These are phyloP conservation scores for Pisolithus orientalis DNA, from an alignment of 768 basidiomycete species.

Conservation along the genomic window DNA sequence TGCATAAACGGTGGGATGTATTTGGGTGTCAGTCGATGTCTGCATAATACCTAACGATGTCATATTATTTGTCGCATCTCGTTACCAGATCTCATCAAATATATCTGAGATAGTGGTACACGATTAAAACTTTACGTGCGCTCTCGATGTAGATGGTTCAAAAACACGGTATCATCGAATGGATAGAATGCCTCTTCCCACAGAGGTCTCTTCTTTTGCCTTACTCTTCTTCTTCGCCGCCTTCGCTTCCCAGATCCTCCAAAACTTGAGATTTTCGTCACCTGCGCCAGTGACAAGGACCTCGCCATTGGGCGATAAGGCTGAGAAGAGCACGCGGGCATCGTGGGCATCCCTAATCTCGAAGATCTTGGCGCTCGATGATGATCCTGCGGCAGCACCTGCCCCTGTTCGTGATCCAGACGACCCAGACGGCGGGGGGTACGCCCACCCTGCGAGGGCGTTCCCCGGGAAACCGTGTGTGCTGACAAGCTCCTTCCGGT, in stretches of 20 bases:
- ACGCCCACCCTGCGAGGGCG: constrained; percentile 73
- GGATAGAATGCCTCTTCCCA: constrained; percentile 28
- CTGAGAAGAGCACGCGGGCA: constrained; percentile 80
- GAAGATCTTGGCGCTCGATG: constrained; percentile 18
- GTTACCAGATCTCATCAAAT: no score
- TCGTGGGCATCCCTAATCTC: constrained; percentile 91
- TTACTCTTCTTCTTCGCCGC: constrained; percentile 30
- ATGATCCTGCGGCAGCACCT: constrained; percentile 18
- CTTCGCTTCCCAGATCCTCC: constrained; percentile 75
- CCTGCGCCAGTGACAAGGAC: constrained; percentile 88
- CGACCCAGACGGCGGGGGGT: constrained; percentile 43
- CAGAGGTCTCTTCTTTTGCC: constrained; percentile 27
- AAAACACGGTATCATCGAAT: constrained; percentile 24
- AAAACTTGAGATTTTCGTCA: constrained; percentile 97
- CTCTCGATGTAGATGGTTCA: not conserved
- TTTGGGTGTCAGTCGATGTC: not conserved
- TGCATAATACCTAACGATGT: not conserved
- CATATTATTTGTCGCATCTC: not conserved
- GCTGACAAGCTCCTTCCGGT: constrained; percentile 83
- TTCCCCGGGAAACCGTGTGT: constrained; percentile 96
- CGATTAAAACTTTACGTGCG: not conserved
- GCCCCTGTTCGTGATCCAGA: constrained; percentile 66
- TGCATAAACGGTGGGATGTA: not conserved
- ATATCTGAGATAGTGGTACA: not conserved
- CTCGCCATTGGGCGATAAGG: constrained; percentile 83